Evolutionary conservation across 352 stramenopile species (phyloP), one percentile per base, ranked within the genome.

Genomic region (Globisporangium paddicum): DNA sequence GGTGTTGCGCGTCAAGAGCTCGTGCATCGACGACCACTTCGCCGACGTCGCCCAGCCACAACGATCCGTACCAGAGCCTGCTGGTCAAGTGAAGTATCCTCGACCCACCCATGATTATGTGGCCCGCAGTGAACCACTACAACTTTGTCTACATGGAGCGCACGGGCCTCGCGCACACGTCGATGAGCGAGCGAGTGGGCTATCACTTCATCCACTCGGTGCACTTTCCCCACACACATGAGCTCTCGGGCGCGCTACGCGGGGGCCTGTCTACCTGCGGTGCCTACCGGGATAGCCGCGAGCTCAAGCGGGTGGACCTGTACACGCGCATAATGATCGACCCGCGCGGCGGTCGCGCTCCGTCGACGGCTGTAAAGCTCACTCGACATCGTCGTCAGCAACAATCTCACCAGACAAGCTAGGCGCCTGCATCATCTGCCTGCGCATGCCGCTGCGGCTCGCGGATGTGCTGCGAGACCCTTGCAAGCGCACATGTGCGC

Each of bases 61-160:
- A 51, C 19, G 53, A 60, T 0, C 53, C 53, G 40, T 47, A 72
- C 26, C 73, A 79, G 51, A 65, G 66, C 9, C 58, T 78, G 16
- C 44, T 63, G 0, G 51, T 75, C 30, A 75, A 75, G 58, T 78
- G 70, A n/a, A n/a, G n/a, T n/a, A n/a, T n/a, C n/a, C n/a, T n/a
- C n/a, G 70, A 67, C 69, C 55, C 62, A 40, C 45, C 10, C 30
- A n/a, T n/a, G n/a, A n/a, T n/a, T n/a, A n/a, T n/a, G n/a, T n/a
- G 54, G 6, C 8, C 46, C 18, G 21, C 71, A 26, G 44, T 71
- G 7, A 63, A 68, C 26, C 72, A 73, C 62, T 68, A 68, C 5
- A 68, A 79, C 67, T 79, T 77, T 58, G 68, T 79, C 6, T 76
- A 73, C 61, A 50, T 77, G 3, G 71, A 79, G 30, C 63, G 59